Evolutionary conservation across 345 rosid genomes (phyloP).

Genomic region (Eucalyptus polybractea): DNA sequence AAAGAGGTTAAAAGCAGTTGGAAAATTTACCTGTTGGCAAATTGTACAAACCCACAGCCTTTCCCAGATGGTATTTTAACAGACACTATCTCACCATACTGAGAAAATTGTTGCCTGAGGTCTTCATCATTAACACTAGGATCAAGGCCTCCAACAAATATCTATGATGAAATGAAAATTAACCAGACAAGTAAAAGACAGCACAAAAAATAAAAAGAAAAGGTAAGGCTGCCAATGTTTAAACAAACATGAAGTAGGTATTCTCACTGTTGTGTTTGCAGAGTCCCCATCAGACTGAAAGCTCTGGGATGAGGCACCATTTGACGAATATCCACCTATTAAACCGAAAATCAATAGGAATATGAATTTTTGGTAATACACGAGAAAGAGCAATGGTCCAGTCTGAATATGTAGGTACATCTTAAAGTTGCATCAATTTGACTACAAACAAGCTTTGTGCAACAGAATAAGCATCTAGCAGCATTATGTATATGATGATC

Average conservation of each 20-base stretch:
- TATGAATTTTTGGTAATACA: neutral
- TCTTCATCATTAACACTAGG: slow-evolving; percentile 79
- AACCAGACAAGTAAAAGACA: neutral
- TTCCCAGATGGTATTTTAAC: slow-evolving; percentile 87
- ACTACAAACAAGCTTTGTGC: neutral
- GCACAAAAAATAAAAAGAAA: neutral
- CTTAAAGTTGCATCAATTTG: neutral
- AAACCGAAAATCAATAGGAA: neutral
- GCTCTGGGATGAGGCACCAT: slow-evolving; percentile 42
- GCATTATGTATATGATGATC: neutral
- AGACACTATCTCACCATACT: slow-evolving; percentile 80
- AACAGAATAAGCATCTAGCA: neutral
- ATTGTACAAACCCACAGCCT: slow-evolving; percentile 95
- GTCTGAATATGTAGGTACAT: neutral
- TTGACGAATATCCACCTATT: slow-evolving; percentile 53
- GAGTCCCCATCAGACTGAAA: slow-evolving; percentile 62
- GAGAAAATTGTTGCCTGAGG: slow-evolving; percentile 67
- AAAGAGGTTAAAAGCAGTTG: neutral
- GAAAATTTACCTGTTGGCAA: slow-evolving; percentile 53
- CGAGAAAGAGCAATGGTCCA: too few species aligned
- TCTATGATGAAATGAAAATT: slow-evolving; percentile 31
- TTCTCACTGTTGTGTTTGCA: slow-evolving; percentile 73
- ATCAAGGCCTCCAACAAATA: slow-evolving; percentile 97
- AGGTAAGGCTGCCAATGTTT: neutral
- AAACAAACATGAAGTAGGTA: neutral